These are phyloP conservation scores for Ziziphus jujuba DNA, from an alignment of 306 rosid genomes.

Conservation along the genomic window DNA sequence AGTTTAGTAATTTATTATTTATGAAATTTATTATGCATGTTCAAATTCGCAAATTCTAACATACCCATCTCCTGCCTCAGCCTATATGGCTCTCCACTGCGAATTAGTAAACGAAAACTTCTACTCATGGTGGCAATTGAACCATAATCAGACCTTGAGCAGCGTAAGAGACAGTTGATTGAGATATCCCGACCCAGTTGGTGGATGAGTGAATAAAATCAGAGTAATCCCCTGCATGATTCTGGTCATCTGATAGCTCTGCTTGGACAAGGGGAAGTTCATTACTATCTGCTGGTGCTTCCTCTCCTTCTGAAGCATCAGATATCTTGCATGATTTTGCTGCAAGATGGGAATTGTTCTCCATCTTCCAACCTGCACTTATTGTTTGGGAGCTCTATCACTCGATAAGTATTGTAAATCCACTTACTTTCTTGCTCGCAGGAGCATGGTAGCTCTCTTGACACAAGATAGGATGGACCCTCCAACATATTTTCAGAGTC, in stretches of 20 bases:
- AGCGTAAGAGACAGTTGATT: constrained; percentile 45
- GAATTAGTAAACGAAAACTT: constrained; percentile 52
- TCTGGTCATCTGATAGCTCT: constrained; percentile 30
- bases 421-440: constrained; percentile 61
- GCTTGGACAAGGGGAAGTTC: constrained; percentile 20
- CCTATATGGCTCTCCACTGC: constrained; percentile 54
- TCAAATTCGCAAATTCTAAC: no score
- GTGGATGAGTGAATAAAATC: constrained; percentile 40
- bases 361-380: constrained; percentile 41
- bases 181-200: constrained; percentile 62
- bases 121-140: constrained; percentile 51
- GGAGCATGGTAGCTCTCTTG: constrained; percentile 50
- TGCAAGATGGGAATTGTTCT: constrained; percentile 26
- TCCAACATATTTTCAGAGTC: constrained; percentile 47
- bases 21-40: no score
- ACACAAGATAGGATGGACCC: constrained; percentile 50
- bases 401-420: constrained; percentile 33
- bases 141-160: constrained; percentile 74
- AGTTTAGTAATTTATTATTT: no score
- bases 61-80: constrained; percentile 53
- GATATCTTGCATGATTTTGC: constrained; percentile 42
- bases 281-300: background rate
- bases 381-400: constrained; percentile 41
- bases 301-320: constrained; percentile 30
- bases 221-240: constrained; percentile 23